Evolutionary conservation across 225 moss, liverwort and hornwort genomes (phyloP), one percentile per base, ranked within the genome.

Genomic region (Neckera pumila): DNA sequence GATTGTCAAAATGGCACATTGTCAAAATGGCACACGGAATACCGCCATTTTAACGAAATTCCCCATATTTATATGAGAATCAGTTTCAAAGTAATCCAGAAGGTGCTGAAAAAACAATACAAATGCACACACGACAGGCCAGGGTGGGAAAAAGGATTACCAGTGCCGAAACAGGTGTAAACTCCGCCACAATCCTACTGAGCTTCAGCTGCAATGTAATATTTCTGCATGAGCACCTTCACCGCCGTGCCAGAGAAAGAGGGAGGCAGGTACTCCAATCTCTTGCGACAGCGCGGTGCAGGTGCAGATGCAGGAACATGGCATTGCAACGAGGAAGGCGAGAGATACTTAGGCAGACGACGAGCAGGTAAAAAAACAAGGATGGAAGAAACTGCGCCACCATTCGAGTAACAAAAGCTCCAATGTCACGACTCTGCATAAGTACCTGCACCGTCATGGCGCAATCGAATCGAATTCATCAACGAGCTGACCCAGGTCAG

Each of bases 291-390:
- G 76, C 72, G 88, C 87, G 93, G 90, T 93, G 93, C 93, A 91
- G 91, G 93, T 91, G 91, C 93, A 93, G 93, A 93, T 93, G 91
- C 93, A 91, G 91, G 91, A 85, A 93, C 74, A 85, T 91, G 87
- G 83, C 91, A 90, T 84, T 87, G 82, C 84, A 91, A 90, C 91
- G 47, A 82, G 53, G 60, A 63, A 80, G 89, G 79, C 27, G 40
- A 82, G 69, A 58, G 33, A 33, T 30, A 36, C 30, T n/a, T 30
- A 31, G 36, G 49, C 31, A 23, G 60, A 72, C 36, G 26, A 67
- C 13, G 76, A 18, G 89, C 57, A 54, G 63, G n/a, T 27, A 36
- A 36, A 30, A 62, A 28, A 40, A 40, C 27, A 33, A 70, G n/a
- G 40, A 59, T 28, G 23, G n/a, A 78, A 25, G 34, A 43, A 64